Conservation (phyloP, 495 filamentous ascomycete species). For the Aspergillus leporis region DNA sequence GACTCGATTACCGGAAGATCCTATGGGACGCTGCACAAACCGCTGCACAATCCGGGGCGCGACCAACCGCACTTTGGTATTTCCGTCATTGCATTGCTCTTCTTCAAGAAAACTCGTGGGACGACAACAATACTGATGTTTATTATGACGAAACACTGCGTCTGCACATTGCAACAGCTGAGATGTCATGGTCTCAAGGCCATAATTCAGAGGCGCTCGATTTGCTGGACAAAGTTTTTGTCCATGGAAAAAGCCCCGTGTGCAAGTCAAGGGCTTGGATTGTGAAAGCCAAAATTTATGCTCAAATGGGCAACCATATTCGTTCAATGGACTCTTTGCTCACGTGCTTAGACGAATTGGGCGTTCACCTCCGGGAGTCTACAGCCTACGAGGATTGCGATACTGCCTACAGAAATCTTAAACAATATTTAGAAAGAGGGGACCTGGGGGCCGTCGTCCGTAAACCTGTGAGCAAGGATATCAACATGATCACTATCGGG, state of each 20-base stretch:
- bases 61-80: constrained; percentile 75
- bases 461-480: constrained; percentile 52
- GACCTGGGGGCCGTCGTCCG: constrained; percentile 56
- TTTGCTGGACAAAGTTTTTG: constrained; percentile 64
- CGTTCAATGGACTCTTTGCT: constrained; percentile 68
- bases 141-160: constrained; percentile 83
- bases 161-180: constrained; percentile 73
- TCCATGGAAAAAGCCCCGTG: constrained; percentile 61
- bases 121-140: constrained; percentile 65
- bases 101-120: constrained; percentile 78
- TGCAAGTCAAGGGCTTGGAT: constrained; percentile 81
- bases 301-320: constrained; percentile 67
- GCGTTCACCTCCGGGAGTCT: constrained; percentile 60
- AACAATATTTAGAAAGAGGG: constrained; percentile 56
- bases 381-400: constrained; percentile 78
- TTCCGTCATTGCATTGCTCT: constrained; percentile 73
- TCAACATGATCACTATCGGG: constrained; percentile 63
- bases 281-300: constrained; percentile 71
- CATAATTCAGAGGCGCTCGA: constrained; percentile 62
- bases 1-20: constrained; percentile 67
- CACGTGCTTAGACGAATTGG: constrained; percentile 66
- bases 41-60: constrained; percentile 76
- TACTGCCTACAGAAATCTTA: constrained; percentile 61
- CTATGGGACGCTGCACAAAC: constrained; percentile 74
- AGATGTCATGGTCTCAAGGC: constrained; percentile 76